phyloP scores from a whole-genome alignment of 106 monocot genomes.

The Acorus gramineus region DNA sequence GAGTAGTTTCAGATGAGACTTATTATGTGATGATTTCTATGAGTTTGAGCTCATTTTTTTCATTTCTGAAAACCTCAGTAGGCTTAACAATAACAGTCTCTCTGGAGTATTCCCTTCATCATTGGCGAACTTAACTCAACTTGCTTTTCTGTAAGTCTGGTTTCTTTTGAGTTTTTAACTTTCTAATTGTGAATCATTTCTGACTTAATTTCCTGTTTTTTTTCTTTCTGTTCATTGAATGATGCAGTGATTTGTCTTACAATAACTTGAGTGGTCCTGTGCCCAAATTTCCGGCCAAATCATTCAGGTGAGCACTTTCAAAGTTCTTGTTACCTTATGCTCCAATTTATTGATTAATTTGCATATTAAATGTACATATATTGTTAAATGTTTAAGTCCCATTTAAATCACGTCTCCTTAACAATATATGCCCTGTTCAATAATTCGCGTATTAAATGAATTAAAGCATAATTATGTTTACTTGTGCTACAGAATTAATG shows the following conservation, averaged over 20 bases:
- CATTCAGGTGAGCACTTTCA: constrained; percentile 32
- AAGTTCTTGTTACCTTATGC: background rate
- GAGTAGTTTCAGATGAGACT: background rate
- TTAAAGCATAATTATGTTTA: no score
- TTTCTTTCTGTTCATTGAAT: background rate
- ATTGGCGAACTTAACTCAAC: constrained; percentile 14
- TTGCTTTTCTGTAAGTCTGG: constrained; percentile 31
- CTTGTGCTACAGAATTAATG: no score
- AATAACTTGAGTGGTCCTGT: constrained; percentile 57
- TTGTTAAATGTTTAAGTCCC: no score
- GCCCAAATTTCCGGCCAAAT: constrained; percentile 38
- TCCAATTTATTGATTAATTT: no score
- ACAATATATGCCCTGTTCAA: no score
- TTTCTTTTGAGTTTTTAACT: background rate
- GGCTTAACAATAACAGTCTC: constrained; percentile 47
- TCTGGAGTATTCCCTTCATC: constrained; percentile 27
- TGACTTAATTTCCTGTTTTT: background rate
- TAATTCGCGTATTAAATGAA: no score
- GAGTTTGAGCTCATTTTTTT: background rate
- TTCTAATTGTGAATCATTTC: background rate
- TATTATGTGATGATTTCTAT: background rate
- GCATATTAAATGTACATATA: no score
- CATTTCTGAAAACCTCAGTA: constrained; percentile 14
- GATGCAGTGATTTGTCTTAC: constrained; percentile 47
- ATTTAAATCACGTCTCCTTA: no score